Evolutionary conservation across 495 filamentous ascomycete species (phyloP).

Genomic region (Penicillium herquei): DNA sequence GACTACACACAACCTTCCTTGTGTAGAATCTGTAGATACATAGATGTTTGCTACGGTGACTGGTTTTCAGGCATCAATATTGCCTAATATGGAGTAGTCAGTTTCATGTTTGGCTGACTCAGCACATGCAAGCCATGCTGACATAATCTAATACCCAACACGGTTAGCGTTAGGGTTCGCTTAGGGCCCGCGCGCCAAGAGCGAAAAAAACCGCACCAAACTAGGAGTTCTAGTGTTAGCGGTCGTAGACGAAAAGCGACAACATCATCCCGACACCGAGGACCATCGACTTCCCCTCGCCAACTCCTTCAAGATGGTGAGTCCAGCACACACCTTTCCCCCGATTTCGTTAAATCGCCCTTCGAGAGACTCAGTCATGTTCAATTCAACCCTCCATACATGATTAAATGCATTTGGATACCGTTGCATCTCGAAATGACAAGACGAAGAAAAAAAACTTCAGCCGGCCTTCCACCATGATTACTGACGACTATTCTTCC

Average conservation of each 20-base stretch:
- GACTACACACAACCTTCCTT: no score
- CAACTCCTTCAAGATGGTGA: constrained; percentile 58
- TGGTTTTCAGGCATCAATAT: background rate
- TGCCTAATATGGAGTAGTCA: background rate
- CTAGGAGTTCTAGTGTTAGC: constrained; percentile 32
- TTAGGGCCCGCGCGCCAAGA: constrained; percentile 48
- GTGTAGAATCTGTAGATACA: no score
- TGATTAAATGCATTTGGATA: background rate
- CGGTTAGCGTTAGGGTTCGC: constrained; percentile 48
- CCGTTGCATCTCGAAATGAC: background rate
- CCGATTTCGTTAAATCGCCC: constrained; percentile 10
- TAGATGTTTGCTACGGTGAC: background rate
- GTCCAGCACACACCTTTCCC: constrained; percentile 27
- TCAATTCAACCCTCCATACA: constrained; percentile 8
- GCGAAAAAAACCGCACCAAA: constrained; percentile 47
- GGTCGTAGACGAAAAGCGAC: constrained; percentile 47
- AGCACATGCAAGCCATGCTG: background rate
- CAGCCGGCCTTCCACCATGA: constrained; percentile 13
- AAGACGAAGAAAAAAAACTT: background rate
- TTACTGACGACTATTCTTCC: constrained; percentile 31
- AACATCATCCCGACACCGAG: constrained; percentile 47
- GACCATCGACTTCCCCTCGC: constrained; percentile 47
- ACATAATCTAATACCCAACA: constrained; percentile 11
- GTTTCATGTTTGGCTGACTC: background rate
- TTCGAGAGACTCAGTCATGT: constrained; percentile 4